phyloP scores from a whole-genome alignment of 1,139 yeast genomes.

The Hemisphaericaspora subhashii region DNA sequence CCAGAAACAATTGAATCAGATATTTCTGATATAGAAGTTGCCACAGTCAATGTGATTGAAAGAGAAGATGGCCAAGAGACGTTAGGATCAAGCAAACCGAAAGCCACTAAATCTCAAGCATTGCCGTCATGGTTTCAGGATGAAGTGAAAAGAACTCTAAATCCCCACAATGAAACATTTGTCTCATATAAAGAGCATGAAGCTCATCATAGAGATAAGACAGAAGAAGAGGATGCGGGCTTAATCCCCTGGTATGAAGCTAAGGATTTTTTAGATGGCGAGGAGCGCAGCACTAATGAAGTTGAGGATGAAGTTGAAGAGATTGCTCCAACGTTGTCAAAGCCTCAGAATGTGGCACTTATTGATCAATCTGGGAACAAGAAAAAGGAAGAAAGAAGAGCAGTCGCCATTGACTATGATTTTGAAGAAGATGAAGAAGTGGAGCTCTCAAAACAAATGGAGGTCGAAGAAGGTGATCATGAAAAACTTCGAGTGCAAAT shows the following conservation, averaged over 20 bases:
- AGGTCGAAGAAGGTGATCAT: constrained; percentile 71
- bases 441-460: constrained; percentile 57
- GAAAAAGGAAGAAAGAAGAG: constrained; percentile 15
- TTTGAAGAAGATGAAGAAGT: constrained; percentile 80
- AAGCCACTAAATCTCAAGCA: constrained; percentile 4
- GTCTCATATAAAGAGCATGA: constrained; percentile 9
- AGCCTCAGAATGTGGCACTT: not conserved
- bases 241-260: constrained; percentile 52
- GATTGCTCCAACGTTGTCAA: constrained; percentile 4
- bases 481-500: constrained; percentile 57
- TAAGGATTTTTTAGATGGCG: constrained; percentile 18
- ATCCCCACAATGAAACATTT: constrained; percentile 16
- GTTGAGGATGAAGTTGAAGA: constrained; percentile 13
- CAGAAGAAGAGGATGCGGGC: constrained; percentile 51
- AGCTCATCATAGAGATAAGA: constrained; percentile 12
- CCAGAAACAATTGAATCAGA: constrained; percentile 12
- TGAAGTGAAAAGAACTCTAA: constrained; percentile 16
- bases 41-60: not conserved
- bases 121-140: constrained; percentile 37
- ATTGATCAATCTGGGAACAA: constrained; percentile 54
- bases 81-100: not conserved
- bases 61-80: constrained; percentile 3
- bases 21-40: not conserved
- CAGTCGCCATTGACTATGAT: constrained; percentile 51
- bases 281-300: constrained; percentile 1